Conservation (phyloP, 2,329 filamentous ascomycete genomes). For the Nemania bipapillata region DNA sequence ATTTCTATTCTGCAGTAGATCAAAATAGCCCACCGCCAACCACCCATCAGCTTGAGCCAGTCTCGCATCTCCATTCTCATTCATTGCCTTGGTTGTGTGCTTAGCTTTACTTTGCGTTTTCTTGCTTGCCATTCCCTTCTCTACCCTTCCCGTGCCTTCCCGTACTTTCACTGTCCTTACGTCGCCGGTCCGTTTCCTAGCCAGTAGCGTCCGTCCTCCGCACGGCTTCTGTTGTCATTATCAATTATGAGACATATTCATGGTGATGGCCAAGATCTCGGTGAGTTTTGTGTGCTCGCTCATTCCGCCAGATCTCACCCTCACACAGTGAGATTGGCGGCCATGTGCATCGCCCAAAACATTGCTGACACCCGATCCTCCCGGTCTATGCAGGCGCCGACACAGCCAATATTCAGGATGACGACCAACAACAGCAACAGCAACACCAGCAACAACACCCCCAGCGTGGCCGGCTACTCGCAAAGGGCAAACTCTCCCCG, state of each 20-base stretch:
- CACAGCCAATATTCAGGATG: conserved; percentile 53
- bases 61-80: conserved; percentile 29
- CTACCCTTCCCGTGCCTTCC: not conserved
- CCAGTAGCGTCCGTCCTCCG: not conserved
- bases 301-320: conserved; percentile 30
- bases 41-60: conserved; percentile 37
- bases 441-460: conserved; percentile 9
- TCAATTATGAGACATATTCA: conserved; percentile 60
- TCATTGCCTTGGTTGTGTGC: conserved; percentile 11
- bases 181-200: not conserved
- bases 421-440: conserved; percentile 47
- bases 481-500: conserved; percentile 58
- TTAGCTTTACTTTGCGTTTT: conserved; percentile 23
- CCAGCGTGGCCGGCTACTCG: conserved; percentile 49
- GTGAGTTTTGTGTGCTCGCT: conserved; percentile 49
- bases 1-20: conserved; percentile 1
- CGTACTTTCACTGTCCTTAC: conserved; percentile 3
- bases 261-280: conserved; percentile 57
- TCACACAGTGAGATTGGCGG: conserved; percentile 32
- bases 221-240: conserved; percentile 33
- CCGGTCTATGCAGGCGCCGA: conserved; percentile 54
- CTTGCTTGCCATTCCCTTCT: not conserved
- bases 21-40: conserved; percentile 9
- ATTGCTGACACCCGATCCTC: conserved; percentile 44
- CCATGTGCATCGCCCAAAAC: conserved; percentile 17